A percentile compares a stretch with the other conserved stretches of the same genome.
Conservation (phyloP, 257 asterid genomes). For the Gentiana macrophylla region DNA sequence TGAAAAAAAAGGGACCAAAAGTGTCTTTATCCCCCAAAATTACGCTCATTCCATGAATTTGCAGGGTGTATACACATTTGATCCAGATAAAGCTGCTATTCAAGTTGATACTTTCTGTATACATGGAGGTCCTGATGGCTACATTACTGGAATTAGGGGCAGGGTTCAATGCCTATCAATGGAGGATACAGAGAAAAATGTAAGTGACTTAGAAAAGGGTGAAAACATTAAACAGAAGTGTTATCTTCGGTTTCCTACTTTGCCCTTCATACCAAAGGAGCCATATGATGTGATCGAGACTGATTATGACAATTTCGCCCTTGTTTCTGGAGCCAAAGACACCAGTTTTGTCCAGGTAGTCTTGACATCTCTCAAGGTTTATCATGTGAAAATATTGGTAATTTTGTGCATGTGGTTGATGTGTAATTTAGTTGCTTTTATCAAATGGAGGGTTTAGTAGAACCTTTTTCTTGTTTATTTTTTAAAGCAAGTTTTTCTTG, state of each 20-base stretch:
- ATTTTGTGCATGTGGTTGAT: no score
- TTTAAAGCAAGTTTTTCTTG: no score
- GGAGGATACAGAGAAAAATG: constrained; percentile 42
- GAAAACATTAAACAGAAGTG: constrained; percentile 76
- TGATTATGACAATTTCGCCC: constrained; percentile 75
- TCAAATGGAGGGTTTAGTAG: background rate
- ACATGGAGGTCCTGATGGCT: constrained; percentile 90
- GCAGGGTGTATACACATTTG: constrained; percentile 77
- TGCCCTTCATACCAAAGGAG: constrained; percentile 88
- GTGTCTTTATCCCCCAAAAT: background rate
- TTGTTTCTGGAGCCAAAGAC: constrained; percentile 91
- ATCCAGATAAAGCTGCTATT: constrained; percentile 48
- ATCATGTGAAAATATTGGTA: no score
- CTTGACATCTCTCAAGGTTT: background rate
- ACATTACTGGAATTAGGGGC: constrained; percentile 93
- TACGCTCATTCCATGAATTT: constrained; percentile 9
- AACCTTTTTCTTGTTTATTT: no score
- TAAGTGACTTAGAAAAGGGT: constrained; percentile 48
- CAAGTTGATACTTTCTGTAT: constrained; percentile 92
- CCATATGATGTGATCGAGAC: constrained; percentile 88
- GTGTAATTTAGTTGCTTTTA: background rate
- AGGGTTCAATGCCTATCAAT: constrained; percentile 82
- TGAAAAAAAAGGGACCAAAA: no score
- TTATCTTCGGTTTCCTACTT: constrained; percentile 82
- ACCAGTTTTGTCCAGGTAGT: constrained; percentile 68